phyloP scores from a whole-genome alignment of 2,329 filamentous ascomycete species.

The Pseudogymnoascus sp. region DNA sequence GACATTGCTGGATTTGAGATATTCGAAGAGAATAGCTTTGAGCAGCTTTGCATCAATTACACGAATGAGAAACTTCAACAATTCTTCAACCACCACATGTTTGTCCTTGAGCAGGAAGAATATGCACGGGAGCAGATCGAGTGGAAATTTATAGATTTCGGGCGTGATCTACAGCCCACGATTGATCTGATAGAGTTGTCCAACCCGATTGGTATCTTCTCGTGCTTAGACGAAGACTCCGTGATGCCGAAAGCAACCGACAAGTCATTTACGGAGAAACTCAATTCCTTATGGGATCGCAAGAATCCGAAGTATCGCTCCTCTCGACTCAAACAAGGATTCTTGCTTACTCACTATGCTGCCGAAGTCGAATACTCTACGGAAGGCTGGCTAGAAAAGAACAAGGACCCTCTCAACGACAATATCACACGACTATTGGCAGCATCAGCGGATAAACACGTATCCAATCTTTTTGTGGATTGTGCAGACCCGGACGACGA shows the following conservation, averaged over 20 bases:
- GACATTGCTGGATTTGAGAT: slow-evolving; percentile 99
- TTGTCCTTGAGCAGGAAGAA: slow-evolving; percentile 95
- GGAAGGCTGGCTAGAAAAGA: slow-evolving; percentile 93
- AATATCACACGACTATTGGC: slow-evolving; percentile 87
- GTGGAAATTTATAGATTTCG: slow-evolving; percentile 99
- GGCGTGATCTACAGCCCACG: slow-evolving; percentile 90
- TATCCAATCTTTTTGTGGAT: slow-evolving; percentile 78
- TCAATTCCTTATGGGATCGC: slow-evolving; percentile 94
- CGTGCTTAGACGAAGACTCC: slow-evolving; percentile 92
- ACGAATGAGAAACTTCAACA: slow-evolving; percentile 99
- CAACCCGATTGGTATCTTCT: slow-evolving; percentile 98
- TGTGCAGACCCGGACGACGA: slow-evolving; percentile 79
- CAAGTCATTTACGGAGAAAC: slow-evolving; percentile 91
- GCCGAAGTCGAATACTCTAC: slow-evolving; percentile 97
- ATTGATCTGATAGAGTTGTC: slow-evolving; percentile 94
- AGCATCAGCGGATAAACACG: slow-evolving; percentile 71
- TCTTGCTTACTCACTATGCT: slow-evolving; percentile 93
- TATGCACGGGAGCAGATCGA: slow-evolving; percentile 97
- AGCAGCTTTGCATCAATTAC: slow-evolving; percentile 99
- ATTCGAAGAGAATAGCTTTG: slow-evolving; percentile 96
- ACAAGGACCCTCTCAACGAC: slow-evolving; percentile 97
- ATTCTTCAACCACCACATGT: slow-evolving; percentile 99
- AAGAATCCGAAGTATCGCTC: slow-evolving; percentile 90
- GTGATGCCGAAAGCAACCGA: slow-evolving; percentile 99
- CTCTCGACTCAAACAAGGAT: slow-evolving; percentile 81